phyloP scores from a whole-genome alignment of 371 early-diverging fungal genomes.

The Zychaea mexicana region DNA sequence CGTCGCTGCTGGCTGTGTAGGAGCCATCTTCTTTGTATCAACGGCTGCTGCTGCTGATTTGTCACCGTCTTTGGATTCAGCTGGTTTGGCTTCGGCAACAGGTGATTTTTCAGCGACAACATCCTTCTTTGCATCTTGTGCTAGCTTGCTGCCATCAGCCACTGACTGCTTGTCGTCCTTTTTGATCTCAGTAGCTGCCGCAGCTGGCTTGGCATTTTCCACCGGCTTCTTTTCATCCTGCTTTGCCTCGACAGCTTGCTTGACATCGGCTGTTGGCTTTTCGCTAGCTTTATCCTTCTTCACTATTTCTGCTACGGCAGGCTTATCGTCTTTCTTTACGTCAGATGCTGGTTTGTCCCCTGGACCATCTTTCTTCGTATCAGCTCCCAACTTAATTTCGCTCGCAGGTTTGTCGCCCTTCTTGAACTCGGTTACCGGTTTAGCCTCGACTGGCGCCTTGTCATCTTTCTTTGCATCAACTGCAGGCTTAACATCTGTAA shows the following conservation, averaged over 20 bases:
- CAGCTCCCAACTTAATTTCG: neutral
- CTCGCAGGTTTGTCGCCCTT: neutral
- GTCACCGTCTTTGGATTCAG: neutral
- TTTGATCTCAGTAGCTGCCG: neutral
- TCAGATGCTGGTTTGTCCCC: neutral
- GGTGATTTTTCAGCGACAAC: neutral
- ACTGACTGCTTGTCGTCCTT: neutral
- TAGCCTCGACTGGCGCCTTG: neutral
- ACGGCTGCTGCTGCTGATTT: neutral
- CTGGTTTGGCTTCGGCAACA: neutral
- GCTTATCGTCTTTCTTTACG: neutral
- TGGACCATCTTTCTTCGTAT: neutral
- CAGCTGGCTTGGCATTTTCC: neutral
- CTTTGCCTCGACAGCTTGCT: neutral
- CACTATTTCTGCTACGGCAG: neutral
- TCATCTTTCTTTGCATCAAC: neutral
- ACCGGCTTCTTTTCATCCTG: neutral
- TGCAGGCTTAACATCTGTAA: neutral
- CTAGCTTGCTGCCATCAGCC: neutral
- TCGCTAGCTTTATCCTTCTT: too few relatives aligned
- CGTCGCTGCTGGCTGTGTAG: too few relatives aligned
- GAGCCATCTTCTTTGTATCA: neutral
- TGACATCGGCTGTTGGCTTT: neutral
- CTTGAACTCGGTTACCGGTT: neutral
- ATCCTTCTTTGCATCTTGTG: neutral